Evolutionary conservation across 148 eudicot genomes (phyloP), one percentile per base, ranked within the genome.

Genomic region (Salicornia ramosissima): DNA sequence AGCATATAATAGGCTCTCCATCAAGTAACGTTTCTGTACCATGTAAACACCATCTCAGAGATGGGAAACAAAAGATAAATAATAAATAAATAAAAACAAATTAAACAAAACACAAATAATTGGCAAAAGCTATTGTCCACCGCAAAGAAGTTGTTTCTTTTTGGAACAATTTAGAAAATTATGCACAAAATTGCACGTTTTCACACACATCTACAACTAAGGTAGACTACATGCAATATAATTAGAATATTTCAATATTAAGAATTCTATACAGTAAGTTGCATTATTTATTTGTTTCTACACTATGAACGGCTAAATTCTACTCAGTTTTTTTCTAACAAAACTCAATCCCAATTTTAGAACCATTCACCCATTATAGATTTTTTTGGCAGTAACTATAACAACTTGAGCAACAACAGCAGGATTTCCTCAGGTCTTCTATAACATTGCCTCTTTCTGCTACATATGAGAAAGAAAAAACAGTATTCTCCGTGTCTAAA

Each of bases 1-100:
- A 79, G 71, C 55, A 80, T 60, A 94, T 87, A 58, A 94, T 94
- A 75, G 99, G 99, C 83, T 84, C 70, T 40, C 97, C 97, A 71
- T 89, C 92, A 76, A 91, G 82, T 70, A 80, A 60, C 49, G 96
- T 91, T 30, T 84, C 99, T 95, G 83, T 52, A 56, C 45, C 65
- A 80, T 16, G 67, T 6, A 49, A 63, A 24, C 22, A 67, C 19
- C 30, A 60, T 30, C 9, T 30, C 58, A 61, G 50, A 46, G 39
- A 62, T 14, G 18, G n/a, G n/a, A n/a, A n/a, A n/a, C n/a, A n/a
- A n/a, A n/a, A n/a, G n/a, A n/a, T n/a, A 31, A 13, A 67, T 22
- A 30, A 26, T 24, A 72, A 31, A 58, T 1, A 47, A 31, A 5
- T 22, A 26, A 2, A 67, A 16, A 56, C 18, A 16, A 10, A 65